Conservation (phyloP, 148 eudicot genomes). For the Vaccinium macrocarpon region DNA sequence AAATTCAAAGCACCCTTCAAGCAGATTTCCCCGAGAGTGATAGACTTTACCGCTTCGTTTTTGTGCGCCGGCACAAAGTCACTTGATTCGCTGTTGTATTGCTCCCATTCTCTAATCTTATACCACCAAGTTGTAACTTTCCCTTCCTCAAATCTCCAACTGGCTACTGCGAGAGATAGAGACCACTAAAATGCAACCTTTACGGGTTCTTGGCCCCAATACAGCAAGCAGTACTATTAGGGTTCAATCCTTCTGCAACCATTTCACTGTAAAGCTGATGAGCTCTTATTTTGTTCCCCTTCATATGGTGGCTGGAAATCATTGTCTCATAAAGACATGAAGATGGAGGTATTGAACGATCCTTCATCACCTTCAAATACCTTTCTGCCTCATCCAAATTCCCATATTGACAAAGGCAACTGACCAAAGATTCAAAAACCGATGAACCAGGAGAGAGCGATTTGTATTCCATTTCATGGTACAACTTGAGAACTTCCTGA, state of each 20-base stretch:
- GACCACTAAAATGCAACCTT: not conserved
- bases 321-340: constrained; percentile 35
- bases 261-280: constrained; percentile 38
- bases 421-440: constrained; percentile 47
- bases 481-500: constrained; percentile 58
- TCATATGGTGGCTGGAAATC: constrained; percentile 32
- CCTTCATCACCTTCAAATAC: constrained; percentile 58
- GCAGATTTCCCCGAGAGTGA: not conserved
- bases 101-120: not conserved
- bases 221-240: not conserved
- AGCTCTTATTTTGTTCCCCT: constrained; percentile 44
- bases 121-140: not conserved
- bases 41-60: not conserved
- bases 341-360: constrained; percentile 33
- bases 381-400: constrained; percentile 59
- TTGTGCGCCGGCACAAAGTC: not conserved
- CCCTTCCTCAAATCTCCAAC: too few species aligned
- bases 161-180: not conserved
- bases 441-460: constrained; percentile 41
- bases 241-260: constrained; percentile 31
- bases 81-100: not conserved
- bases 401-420: constrained; percentile 35
- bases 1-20: not conserved
- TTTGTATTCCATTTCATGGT: constrained; percentile 72
- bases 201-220: not conserved